Conservation (phyloP, 805 yeast species). For the Cyberlindnera saturnus region DNA sequence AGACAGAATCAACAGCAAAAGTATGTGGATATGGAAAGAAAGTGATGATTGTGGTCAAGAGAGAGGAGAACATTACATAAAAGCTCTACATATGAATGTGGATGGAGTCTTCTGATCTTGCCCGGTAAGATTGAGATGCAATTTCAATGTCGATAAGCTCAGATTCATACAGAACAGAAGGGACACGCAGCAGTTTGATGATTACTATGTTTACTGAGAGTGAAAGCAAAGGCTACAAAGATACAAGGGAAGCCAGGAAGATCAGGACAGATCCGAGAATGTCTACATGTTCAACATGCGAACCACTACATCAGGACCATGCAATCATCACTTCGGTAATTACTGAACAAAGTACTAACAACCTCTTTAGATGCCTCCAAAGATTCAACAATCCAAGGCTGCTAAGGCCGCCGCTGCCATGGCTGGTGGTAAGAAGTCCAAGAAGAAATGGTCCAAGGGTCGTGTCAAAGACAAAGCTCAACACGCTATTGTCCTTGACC, state of each 20-base stretch:
- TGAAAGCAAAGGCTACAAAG: no score
- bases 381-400: conserved; percentile 98
- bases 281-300: neutral
- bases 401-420: conserved; percentile 99
- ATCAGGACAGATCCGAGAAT: no score
- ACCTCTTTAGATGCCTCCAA: conserved; percentile 80
- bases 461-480: conserved; percentile 99
- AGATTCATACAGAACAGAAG: no score
- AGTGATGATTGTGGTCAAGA: neutral
- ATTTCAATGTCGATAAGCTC: neutral
- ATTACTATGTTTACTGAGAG: no score
- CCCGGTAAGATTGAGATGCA: no score
- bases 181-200: no score
- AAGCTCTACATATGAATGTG: no score
- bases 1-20: conserved; percentile 15
- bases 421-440: conserved; percentile 99
- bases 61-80: neutral
- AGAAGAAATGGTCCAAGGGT: conserved; percentile 99
- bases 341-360: conserved; percentile 15
- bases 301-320: neutral
- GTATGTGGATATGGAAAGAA: conserved; percentile 6
- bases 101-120: no score
- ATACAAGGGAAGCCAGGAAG: no score
- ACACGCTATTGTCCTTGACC: conserved; percentile 95
- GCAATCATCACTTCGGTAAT: neutral